Conservation (phyloP, 177 flowering plant genomes). For the Telopea speciosissima region DNA sequence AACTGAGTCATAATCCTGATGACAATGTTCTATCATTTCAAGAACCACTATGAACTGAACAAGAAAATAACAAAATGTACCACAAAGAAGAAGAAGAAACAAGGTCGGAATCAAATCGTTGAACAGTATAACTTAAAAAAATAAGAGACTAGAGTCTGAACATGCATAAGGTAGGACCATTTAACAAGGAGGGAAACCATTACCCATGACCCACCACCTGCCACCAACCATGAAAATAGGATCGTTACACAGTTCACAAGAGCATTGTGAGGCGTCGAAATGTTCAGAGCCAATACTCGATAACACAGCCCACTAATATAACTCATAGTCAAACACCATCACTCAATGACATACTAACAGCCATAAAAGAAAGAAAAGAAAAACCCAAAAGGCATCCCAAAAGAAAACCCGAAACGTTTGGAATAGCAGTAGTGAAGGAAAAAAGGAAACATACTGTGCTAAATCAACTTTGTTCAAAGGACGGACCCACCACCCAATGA, state of each 20-base stretch:
- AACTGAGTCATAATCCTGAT: background rate
- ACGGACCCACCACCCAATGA: slow-evolving; percentile 19
- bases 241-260: slow-evolving; percentile 25
- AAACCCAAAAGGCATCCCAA: slow-evolving; percentile 17
- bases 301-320: slow-evolving; percentile 40
- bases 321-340: slow-evolving; percentile 38
- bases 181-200: slow-evolving; percentile 33
- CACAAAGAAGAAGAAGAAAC: background rate
- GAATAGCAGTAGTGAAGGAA: slow-evolving; percentile 10
- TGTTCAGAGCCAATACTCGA: slow-evolving; percentile 28
- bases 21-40: background rate
- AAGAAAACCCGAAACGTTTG: slow-evolving; percentile 32
- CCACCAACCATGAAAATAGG: slow-evolving; percentile 34
- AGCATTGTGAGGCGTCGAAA: slow-evolving; percentile 20
- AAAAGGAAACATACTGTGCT: slow-evolving; percentile 7
- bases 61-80: background rate
- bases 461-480: slow-evolving; percentile 3
- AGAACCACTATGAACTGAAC: background rate
- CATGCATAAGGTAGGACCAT: slow-evolving; percentile 32
- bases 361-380: slow-evolving; percentile 4
- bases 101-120: background rate
- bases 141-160: slow-evolving; percentile 7
- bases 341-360: slow-evolving; percentile 7
- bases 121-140: background rate
- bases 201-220: slow-evolving; percentile 28